Evolutionary conservation across 2,329 filamentous ascomycete genomes (phyloP).

Genomic region (Fusarium sp.): DNA sequence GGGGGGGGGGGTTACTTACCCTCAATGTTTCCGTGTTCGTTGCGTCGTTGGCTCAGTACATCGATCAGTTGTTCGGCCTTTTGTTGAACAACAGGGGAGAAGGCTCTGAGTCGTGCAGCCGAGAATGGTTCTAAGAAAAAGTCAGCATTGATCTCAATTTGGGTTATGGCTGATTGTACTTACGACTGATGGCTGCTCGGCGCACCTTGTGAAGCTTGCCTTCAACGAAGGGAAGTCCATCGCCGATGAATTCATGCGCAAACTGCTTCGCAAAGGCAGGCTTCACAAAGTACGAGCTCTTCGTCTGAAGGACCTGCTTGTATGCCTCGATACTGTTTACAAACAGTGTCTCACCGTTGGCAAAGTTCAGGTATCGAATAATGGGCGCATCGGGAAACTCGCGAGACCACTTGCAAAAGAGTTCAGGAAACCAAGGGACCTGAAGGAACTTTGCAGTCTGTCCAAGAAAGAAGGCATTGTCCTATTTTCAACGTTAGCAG

Average conservation of each 20-base stretch:
- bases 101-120: slow-evolving; percentile 39
- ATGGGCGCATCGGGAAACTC: slow-evolving; percentile 41
- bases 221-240: slow-evolving; percentile 50
- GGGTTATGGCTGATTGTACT: not conserved
- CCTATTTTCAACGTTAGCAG: slow-evolving; percentile 38
- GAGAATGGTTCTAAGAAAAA: slow-evolving; percentile 44
- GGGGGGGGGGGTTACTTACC: slow-evolving; percentile 5
- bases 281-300: slow-evolving; percentile 42
- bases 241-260: slow-evolving; percentile 41
- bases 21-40: slow-evolving; percentile 24
- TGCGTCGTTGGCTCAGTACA: slow-evolving; percentile 31
- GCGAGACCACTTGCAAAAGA: slow-evolving; percentile 45
- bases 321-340: slow-evolving; percentile 41
- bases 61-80: slow-evolving; percentile 47
- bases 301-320: slow-evolving; percentile 42
- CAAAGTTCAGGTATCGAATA: slow-evolving; percentile 43
- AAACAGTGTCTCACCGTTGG: slow-evolving; percentile 41
- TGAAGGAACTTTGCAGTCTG: slow-evolving; percentile 49
- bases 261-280: slow-evolving; percentile 39
- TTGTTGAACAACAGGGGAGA: slow-evolving; percentile 46
- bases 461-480: slow-evolving; percentile 53
- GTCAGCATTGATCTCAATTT: not conserved
- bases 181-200: slow-evolving; percentile 47
- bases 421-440: slow-evolving; percentile 42
- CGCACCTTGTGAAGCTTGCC: slow-evolving; percentile 49